phyloP scores from a whole-genome alignment of 768 basidiomycete species.

The Dentipellis fragilis region DNA sequence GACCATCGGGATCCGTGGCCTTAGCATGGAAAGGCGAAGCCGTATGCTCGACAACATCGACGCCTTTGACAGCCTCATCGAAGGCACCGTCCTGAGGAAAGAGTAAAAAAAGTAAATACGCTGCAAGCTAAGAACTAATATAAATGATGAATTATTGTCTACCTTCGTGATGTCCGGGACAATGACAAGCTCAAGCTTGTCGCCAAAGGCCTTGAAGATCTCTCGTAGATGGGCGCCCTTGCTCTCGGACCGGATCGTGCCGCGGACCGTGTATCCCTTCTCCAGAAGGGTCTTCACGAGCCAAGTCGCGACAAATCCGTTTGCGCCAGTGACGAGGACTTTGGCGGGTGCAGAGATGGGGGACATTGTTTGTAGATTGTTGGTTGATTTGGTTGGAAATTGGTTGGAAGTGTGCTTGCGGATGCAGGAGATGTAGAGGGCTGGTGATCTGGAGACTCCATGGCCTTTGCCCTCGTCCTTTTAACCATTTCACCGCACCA shows the following conservation, averaged over 20 bases:
- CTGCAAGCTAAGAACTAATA: not conserved
- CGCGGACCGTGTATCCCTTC: constrained; percentile 29
- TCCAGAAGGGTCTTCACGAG: constrained; percentile 24
- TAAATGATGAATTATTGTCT: not conserved
- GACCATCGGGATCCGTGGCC: constrained; percentile 14
- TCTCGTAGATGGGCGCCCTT: constrained; percentile 34
- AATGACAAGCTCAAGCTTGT: constrained; percentile 30
- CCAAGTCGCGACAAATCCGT: constrained; percentile 18
- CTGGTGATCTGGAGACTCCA: no score
- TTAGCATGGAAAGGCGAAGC: constrained; percentile 24
- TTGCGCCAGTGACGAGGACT: constrained; percentile 7
- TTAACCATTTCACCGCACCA: no score
- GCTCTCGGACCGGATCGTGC: constrained; percentile 32
- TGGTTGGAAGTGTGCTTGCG: no score
- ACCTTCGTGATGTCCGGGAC: constrained; percentile 38
- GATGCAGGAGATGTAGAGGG: no score
- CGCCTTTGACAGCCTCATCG: constrained; percentile 33
- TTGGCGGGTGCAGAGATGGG: not conserved
- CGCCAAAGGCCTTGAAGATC: constrained; percentile 25
- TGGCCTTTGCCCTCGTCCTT: no score
- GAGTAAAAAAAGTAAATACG: not conserved
- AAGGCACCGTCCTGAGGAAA: constrained; percentile 21
- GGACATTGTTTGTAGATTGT: not conserved
- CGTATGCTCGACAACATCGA: constrained; percentile 28
- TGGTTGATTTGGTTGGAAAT: no score